A percentile compares a stretch with the other conserved stretches of the same genome.
Evolutionary conservation across 441 rosid genomes (phyloP).

Genomic region (Gossypium davidsonii): DNA sequence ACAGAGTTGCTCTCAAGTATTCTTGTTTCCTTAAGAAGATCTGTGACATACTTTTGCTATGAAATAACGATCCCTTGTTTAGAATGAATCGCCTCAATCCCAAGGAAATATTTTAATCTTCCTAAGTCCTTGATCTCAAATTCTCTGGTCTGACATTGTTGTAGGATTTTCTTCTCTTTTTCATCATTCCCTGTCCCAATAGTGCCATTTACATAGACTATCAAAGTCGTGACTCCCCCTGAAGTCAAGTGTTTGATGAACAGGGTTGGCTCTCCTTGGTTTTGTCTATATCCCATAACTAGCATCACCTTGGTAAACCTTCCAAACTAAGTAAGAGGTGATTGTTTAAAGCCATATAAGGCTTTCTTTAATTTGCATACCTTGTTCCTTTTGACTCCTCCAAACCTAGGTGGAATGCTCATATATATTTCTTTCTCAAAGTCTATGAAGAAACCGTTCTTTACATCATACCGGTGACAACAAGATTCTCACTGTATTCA

Average conservation of each 20-base stretch:
- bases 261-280: background rate
- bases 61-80: background rate
- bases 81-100: background rate
- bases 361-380: background rate
- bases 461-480: no score
- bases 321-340: background rate
- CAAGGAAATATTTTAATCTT: background rate
- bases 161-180: background rate
- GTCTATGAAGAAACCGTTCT: background rate
- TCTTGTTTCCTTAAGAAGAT: background rate
- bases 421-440: background rate
- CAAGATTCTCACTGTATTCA: no score
- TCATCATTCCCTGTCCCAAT: background rate
- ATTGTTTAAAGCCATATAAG: background rate
- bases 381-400: background rate
- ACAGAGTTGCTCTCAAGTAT: background rate
- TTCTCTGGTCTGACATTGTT: background rate
- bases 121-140: no score
- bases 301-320: background rate
- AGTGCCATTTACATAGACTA: background rate
- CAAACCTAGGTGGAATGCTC: background rate
- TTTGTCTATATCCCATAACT: background rate
- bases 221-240: background rate
- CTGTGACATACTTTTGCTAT: background rate
- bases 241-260: background rate